Conservation (phyloP, 108 stramenopile species). For the Seminavis robusta region DNA sequence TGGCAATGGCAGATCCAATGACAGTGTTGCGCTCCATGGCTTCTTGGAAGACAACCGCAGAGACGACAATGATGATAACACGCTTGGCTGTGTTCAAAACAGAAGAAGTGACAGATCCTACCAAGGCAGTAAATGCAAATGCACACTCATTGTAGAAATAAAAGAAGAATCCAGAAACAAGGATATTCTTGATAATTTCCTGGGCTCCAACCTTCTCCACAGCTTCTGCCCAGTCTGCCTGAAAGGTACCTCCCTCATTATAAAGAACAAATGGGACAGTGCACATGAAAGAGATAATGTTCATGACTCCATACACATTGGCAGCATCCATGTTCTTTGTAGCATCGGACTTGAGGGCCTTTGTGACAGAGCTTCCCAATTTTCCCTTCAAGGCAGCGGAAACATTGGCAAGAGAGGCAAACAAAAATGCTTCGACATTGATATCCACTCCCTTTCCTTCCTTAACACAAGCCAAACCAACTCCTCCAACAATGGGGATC, state of each 20-base stretch:
- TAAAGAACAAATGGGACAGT: slow-evolving; percentile 88
- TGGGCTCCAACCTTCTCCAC: slow-evolving; percentile 45
- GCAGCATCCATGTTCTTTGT: slow-evolving; percentile 95
- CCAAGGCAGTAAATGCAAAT: slow-evolving; percentile 85
- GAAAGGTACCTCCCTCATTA: slow-evolving; percentile 63
- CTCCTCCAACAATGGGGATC: slow-evolving; percentile 92
- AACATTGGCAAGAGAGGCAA: slow-evolving; percentile 90
- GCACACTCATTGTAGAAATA: slow-evolving; percentile 95
- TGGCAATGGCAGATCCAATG: slow-evolving; percentile 81
- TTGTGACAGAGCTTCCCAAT: slow-evolving; percentile 85
- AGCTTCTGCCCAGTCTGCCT: slow-evolving; percentile 61
- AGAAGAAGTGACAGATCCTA: slow-evolving; percentile 83
- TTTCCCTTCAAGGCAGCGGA: slow-evolving; percentile 87
- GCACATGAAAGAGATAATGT: slow-evolving; percentile 87
- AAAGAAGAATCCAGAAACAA: slow-evolving; percentile 87
- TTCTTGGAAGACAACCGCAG: slow-evolving; percentile 76
- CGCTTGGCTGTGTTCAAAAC: slow-evolving; percentile 90
- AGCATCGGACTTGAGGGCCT: slow-evolving; percentile 75
- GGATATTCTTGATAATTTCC: slow-evolving; percentile 61
- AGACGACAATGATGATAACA: slow-evolving; percentile 87
- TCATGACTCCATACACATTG: slow-evolving; percentile 94
- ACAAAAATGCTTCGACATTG: slow-evolving; percentile 85
- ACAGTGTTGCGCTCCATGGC: slow-evolving; percentile 86
- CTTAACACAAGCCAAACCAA: slow-evolving; percentile 86
- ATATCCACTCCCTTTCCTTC: slow-evolving; percentile 90